phyloP scores from a whole-genome alignment of 2,329 filamentous ascomycete genomes.

The Juglanconis sp. region DNA sequence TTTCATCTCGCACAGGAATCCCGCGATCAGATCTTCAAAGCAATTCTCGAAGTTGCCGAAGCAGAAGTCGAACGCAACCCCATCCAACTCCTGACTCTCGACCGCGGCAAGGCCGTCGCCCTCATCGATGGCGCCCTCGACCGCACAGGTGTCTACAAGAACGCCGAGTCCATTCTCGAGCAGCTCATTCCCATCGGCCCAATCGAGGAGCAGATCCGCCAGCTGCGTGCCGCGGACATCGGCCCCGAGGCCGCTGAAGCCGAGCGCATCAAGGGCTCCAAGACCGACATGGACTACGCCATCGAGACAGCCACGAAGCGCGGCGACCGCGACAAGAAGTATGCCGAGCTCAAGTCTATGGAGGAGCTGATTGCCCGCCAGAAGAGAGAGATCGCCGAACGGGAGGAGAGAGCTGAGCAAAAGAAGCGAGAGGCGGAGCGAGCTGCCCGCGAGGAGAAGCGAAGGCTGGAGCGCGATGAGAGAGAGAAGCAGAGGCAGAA shows the following conservation, averaged over 20 bases:
- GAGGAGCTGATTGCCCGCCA: conserved; percentile 61
- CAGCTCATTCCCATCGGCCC: conserved; percentile 64
- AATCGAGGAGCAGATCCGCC: conserved; percentile 68
- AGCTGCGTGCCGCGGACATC: conserved; percentile 64
- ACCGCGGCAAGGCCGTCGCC: conserved; percentile 69
- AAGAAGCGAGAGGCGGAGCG: conserved; percentile 32
- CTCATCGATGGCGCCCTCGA: conserved; percentile 77
- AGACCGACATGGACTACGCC: conserved; percentile 72
- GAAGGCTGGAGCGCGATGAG: conserved; percentile 34
- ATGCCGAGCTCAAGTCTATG: conserved; percentile 57
- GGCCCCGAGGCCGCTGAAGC: conserved; percentile 65
- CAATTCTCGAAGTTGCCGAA: conserved; percentile 67
- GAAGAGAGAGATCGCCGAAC: conserved; percentile 52
- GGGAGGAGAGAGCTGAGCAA: conserved; percentile 40
- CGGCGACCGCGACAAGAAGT: conserved; percentile 58
- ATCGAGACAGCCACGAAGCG: conserved; percentile 61
- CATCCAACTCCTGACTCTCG: conserved; percentile 66
- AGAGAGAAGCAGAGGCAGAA: conserved; percentile 38
- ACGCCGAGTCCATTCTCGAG: conserved; percentile 65
- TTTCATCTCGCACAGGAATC: conserved; percentile 52
- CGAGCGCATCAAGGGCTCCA: conserved; percentile 63
- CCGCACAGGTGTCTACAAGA: conserved; percentile 71
- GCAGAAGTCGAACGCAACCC: conserved; percentile 74
- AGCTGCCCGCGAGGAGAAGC: conserved; percentile 29
- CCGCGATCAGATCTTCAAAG: conserved; percentile 62